Base-by-base conservation (phyloP, 139 green algal species). In the Bryopsis sp. region DNA sequence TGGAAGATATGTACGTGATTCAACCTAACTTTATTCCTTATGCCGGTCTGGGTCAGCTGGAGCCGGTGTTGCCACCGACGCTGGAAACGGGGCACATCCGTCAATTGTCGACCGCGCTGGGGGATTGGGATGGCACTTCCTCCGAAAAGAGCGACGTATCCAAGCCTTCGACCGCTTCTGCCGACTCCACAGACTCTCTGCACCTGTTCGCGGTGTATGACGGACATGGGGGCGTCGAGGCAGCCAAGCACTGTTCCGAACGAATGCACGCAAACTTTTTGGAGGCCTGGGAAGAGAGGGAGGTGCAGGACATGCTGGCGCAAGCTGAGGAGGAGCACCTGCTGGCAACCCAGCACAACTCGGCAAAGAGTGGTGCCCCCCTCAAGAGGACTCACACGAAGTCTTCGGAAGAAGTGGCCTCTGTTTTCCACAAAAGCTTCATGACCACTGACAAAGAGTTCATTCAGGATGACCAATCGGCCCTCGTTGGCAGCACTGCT, bases 161-260 rank as follows among this genome's bases (percentile, higher is more conserved):
- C 15, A 19, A 54, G 43, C 15, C 43, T 11, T 11, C 43, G 19
- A 26, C 43, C 43, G 11, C 43, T 11, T 19, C 43, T 11, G 43
- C 19, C 6, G 24, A 8, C 22, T 57, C 28, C 4, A 64, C 71
- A n/a, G 81, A 86, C 48, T 79, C 76, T 38, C 76, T 91, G n/a
- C 85, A 91, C 76, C 89, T 89, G 61, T 91, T 88, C 38, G 85
- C 78, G 7, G 83, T 91, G 8, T 91, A 85, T 71, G 85, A 91
- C 58, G 85, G 85, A 4, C 85, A 91, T 67, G 85, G 85, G 8
- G 85, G 85, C 39, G 75, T 62, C 32, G 76, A 89, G 48, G 85
- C 82, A 0, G 82, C 85, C 0, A 74, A 81, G 50, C 79, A 88
- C 71, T 91, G 85, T 54, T 73, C 81, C 0, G 59, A 67, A 48